These are phyloP conservation scores for Glarea lozoyensis DNA, from an alignment of 495 filamentous ascomycete species.

Conservation along the genomic window DNA sequence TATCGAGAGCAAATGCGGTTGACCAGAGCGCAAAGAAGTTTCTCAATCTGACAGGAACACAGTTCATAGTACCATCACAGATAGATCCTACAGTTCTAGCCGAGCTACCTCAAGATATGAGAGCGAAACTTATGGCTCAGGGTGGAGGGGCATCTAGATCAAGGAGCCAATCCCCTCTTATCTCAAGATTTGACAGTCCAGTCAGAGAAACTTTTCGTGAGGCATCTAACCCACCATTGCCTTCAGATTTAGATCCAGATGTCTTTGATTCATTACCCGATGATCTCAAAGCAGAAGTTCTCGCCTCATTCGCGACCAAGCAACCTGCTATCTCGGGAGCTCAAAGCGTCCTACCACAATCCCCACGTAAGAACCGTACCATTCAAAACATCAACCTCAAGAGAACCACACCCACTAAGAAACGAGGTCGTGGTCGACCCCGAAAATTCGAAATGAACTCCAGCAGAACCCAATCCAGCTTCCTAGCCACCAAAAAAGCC, in stretches of 20 bases:
- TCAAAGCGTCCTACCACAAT: slow-evolving; percentile 44
- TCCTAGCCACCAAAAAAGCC: slow-evolving; percentile 33
- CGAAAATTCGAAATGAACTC: slow-evolving; percentile 32
- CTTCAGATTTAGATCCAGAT: slow-evolving; percentile 56
- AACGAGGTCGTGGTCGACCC: slow-evolving; percentile 35
- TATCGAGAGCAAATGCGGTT: slow-evolving; percentile 42
- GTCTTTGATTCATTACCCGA: slow-evolving; percentile 70
- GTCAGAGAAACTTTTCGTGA: not conserved
- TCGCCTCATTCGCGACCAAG: slow-evolving; percentile 51
- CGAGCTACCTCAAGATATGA: slow-evolving; percentile 72
- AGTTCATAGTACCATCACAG: slow-evolving; percentile 79
- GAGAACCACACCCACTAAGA: slow-evolving; percentile 51
- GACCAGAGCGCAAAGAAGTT: slow-evolving; percentile 52
- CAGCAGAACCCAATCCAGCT: slow-evolving; percentile 57
- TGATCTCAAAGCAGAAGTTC: slow-evolving; percentile 72
- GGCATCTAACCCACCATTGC: slow-evolving; percentile 3
- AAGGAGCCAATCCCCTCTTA: slow-evolving; percentile 9
- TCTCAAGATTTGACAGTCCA: slow-evolving; percentile 13
- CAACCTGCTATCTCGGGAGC: slow-evolving; percentile 4
- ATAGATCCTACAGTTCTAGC: slow-evolving; percentile 65
- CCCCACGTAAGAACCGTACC: slow-evolving; percentile 44
- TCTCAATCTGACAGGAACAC: slow-evolving; percentile 72
- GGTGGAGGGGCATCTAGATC: slow-evolving; percentile 18
- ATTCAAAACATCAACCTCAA: slow-evolving; percentile 34
- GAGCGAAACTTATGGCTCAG: slow-evolving; percentile 54